A percentile compares a stretch with the other conserved stretches of the same genome.
These are phyloP conservation scores for Elaphomyces granulatus DNA, from an alignment of 495 filamentous ascomycete species.

Conservation along the genomic window DNA sequence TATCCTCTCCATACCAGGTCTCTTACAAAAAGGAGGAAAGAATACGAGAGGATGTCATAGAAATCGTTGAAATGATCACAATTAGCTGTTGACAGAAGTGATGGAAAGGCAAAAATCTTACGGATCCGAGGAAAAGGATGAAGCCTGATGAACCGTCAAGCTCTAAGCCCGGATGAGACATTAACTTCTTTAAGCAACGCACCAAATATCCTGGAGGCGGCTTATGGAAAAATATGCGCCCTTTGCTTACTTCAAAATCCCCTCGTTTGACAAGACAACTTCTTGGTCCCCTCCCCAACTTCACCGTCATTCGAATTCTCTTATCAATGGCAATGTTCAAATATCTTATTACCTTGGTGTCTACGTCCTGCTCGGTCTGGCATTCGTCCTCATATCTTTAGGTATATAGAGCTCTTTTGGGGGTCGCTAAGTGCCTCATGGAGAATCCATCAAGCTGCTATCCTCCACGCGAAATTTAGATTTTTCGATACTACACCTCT, in stretches of 20 bases:
- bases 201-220: too few relatives aligned
- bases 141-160: too few relatives aligned
- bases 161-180: too few relatives aligned
- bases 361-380: conserved; percentile 64
- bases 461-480: conserved; percentile 82
- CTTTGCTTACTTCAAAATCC: conserved; percentile 24
- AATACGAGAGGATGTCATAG: too few relatives aligned
- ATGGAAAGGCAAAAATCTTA: too few relatives aligned
- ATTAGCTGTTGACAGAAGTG: too few relatives aligned
- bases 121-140: too few relatives aligned
- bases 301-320: conserved; percentile 10
- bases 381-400: conserved; percentile 58
- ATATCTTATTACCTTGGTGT: conserved; percentile 69
- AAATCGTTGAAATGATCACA: too few relatives aligned
- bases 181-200: too few relatives aligned
- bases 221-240: too few relatives aligned
- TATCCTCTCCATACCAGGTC: too few relatives aligned
- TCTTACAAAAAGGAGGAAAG: too few relatives aligned
- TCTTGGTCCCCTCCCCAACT: conserved; percentile 18
- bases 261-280: conserved; percentile 27
- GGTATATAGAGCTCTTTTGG: conserved; percentile 82
- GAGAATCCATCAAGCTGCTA: conserved; percentile 61
- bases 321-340: conserved; percentile 44
- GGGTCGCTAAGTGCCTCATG: conserved; percentile 82
- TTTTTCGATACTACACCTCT: conserved; percentile 98